Conservation (phyloP, 176 grass and related monocot species). For the Aegilops tauschii region DNA sequence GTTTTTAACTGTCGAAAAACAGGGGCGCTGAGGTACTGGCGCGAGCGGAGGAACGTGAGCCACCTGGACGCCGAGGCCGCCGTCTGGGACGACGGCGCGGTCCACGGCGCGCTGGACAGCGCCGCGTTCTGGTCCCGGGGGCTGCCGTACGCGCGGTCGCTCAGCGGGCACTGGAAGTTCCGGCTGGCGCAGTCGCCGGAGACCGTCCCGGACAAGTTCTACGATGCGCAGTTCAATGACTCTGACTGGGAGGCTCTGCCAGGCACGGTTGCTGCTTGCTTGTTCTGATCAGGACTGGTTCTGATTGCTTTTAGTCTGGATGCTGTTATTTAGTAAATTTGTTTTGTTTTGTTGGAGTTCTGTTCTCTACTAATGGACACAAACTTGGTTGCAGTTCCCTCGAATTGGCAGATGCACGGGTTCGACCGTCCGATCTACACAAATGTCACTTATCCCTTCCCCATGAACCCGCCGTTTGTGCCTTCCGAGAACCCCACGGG, state of each 20-base stretch:
- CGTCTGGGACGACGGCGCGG: constrained; percentile 73
- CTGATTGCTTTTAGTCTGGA: background rate
- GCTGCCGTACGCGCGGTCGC: constrained; percentile 65
- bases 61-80: constrained; percentile 59
- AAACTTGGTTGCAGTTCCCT: constrained; percentile 64
- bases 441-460: constrained; percentile 78
- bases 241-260: constrained; percentile 71
- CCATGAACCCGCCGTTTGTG: constrained; percentile 82
- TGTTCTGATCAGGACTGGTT: background rate
- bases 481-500: constrained; percentile 87
- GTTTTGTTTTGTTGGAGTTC: background rate
- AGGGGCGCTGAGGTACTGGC: constrained; percentile 89
- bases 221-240: constrained; percentile 63
- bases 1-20: background rate
- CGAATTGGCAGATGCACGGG: constrained; percentile 97
- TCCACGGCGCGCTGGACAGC: constrained; percentile 54
- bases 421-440: constrained; percentile 90
- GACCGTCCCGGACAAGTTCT: constrained; percentile 65
- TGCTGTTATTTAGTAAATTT: background rate
- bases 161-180: constrained; percentile 94
- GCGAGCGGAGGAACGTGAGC: constrained; percentile 69
- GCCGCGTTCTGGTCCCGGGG: constrained; percentile 69
- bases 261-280: constrained; percentile 43
- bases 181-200: constrained; percentile 57
- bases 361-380: background rate